Evolutionary conservation across 768 basidiomycete genomes (phyloP).

Genomic region (Suillus bovinus): DNA sequence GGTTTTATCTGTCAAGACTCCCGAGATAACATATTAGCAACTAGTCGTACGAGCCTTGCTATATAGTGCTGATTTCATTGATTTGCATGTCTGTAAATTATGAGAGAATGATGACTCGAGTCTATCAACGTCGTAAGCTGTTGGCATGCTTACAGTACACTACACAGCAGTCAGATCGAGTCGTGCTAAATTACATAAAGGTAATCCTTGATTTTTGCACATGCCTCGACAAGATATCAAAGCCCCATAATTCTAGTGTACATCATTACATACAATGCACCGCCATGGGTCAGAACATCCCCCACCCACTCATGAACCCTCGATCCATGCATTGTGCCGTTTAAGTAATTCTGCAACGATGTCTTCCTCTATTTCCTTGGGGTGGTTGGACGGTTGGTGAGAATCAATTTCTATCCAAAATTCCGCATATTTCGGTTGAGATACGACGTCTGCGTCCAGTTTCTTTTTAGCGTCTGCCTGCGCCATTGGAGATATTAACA

Average conservation of each 20-base stretch:
- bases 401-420: conserved; percentile 65
- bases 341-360: conserved; percentile 76
- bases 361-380: conserved; percentile 90
- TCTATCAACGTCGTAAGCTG: too few relatives aligned
- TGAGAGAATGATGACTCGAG: too few relatives aligned
- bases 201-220: background rate
- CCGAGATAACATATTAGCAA: background rate
- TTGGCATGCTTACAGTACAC: too few relatives aligned
- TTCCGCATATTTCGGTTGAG: conserved; percentile 43
- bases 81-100: too few relatives aligned
- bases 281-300: background rate
- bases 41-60: background rate
- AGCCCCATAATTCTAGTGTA: background rate
- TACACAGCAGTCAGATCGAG: background rate
- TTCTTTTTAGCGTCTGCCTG: conserved; percentile 13
- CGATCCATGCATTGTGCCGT: conserved; percentile 75
- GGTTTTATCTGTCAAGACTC: background rate
- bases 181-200: background rate
- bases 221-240: background rate
- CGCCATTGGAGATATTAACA: conserved; percentile 69
- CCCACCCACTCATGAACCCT: background rate
- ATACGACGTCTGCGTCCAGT: conserved; percentile 19
- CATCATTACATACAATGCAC: conserved; percentile 2
- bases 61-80: too few relatives aligned
- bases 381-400: conserved; percentile 31